Evolutionary conservation across 2,329 filamentous ascomycete species (phyloP).

Genomic region (Penicillium sp.): DNA sequence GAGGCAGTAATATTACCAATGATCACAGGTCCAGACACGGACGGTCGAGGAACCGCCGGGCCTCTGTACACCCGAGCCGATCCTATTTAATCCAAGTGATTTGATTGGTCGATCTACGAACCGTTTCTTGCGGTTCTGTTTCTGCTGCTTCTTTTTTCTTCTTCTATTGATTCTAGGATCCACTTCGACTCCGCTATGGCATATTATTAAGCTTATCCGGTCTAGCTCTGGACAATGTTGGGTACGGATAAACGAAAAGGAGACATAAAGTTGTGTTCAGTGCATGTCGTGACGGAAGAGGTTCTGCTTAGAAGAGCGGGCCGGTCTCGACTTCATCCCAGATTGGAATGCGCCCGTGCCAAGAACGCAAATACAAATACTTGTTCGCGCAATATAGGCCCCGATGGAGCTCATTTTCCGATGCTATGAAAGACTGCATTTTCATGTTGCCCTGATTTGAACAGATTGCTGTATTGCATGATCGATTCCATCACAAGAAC

Average conservation of each 20-base stretch:
- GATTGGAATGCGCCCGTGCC: background rate
- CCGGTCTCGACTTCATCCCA: background rate
- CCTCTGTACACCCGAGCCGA: constrained; percentile 9
- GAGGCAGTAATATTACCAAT: constrained; percentile 18
- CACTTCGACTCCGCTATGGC: background rate
- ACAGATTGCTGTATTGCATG: background rate
- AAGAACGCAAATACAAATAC: background rate
- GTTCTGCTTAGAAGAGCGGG: background rate
- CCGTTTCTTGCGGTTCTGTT: background rate
- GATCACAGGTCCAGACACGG: constrained; percentile 16
- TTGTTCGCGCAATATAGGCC: background rate
- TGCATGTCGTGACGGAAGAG: background rate
- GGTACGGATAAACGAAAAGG: background rate
- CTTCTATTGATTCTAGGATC: constrained; percentile 1
- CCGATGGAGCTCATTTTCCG: background rate
- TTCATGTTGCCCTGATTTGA: background rate
- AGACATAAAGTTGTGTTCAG: background rate
- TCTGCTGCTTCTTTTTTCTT: background rate
- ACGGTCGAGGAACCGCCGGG: constrained; percentile 10
- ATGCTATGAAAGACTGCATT: background rate
- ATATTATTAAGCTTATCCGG: constrained; percentile 1
- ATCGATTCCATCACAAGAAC: background rate
- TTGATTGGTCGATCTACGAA: constrained; percentile 12
- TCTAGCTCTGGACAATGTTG: background rate
- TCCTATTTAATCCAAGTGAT: background rate